Evolutionary conservation across 805 yeast genomes (phyloP).

Genomic region (Candida maesae): DNA sequence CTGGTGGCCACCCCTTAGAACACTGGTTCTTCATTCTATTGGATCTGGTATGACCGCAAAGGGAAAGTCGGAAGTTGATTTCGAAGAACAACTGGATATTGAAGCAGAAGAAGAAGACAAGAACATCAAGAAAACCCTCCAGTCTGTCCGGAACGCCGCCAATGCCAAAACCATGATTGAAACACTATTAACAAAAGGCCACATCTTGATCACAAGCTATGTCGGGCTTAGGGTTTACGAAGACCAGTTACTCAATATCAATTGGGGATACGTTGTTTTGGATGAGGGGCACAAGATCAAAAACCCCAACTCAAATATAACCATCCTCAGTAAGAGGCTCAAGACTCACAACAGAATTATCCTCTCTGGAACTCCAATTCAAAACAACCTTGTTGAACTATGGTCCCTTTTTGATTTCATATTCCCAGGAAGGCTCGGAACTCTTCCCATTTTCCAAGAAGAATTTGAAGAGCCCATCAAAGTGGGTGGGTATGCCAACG

Average conservation of each 20-base stretch:
- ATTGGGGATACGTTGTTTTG: constrained; percentile 87
- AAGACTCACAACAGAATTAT: constrained; percentile 84
- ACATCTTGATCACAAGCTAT: constrained; percentile 86
- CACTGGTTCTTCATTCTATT: constrained; percentile 83
- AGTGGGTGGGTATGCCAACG: constrained; percentile 98
- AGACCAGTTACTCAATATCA: constrained; percentile 52
- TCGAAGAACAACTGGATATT: constrained; percentile 45
- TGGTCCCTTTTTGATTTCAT: constrained; percentile 97
- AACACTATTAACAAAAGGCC: constrained; percentile 64
- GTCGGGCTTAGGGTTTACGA: constrained; percentile 77
- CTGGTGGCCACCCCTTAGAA: constrained; percentile 97
- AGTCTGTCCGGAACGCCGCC: constrained; percentile 29
- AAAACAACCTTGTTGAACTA: constrained; percentile 83
- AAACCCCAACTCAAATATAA: constrained; percentile 87
- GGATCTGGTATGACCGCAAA: constrained; percentile 73
- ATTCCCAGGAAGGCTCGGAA: constrained; percentile 92
- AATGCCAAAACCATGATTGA: constrained; percentile 49
- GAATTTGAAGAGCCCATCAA: constrained; percentile 93
- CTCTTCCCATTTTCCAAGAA: constrained; percentile 88
- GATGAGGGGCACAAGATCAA: constrained; percentile 98
- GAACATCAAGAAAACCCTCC: constrained; percentile 28
- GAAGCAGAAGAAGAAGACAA: constrained; percentile 40
- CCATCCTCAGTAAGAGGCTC: constrained; percentile 79
- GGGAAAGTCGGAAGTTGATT: constrained; percentile 39
- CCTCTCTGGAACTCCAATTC: constrained; percentile 94